These are phyloP conservation scores for Syzygium aqueum DNA, from an alignment of 345 rosid genomes.

Conservation along the genomic window DNA sequence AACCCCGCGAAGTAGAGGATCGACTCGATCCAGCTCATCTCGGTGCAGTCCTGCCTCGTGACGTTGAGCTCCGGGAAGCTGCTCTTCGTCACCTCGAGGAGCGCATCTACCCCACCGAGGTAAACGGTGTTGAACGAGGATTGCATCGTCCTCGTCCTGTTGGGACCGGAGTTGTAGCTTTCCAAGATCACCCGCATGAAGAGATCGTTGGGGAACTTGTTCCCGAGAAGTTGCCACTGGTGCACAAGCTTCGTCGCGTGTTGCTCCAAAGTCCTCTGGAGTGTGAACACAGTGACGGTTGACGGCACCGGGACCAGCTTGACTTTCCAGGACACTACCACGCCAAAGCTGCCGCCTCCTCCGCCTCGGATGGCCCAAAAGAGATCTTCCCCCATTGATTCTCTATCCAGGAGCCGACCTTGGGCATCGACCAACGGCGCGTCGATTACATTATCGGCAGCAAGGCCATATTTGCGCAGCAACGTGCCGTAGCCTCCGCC, in stretches of 20 bases:
- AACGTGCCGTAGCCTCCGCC: background rate
- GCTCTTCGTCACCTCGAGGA: slow-evolving; percentile 4
- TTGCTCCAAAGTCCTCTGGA: background rate
- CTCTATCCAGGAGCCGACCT: background rate
- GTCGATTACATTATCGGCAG: background rate
- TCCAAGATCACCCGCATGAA: background rate
- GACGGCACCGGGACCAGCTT: background rate
- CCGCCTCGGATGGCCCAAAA: background rate
- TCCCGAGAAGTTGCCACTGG: background rate
- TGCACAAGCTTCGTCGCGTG: background rate
- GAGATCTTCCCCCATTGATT: background rate
- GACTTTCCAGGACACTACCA: slow-evolving; percentile 1
- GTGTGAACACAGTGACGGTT: background rate
- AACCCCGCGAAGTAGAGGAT: slow-evolving; percentile 9
- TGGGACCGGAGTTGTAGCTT: background rate
- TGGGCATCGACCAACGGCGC: background rate
- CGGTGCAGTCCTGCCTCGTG: slow-evolving; percentile 15
- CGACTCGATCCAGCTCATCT: slow-evolving; percentile 41
- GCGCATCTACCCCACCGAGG: slow-evolving; percentile 16
- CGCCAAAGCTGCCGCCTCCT: background rate
- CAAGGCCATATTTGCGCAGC: background rate
- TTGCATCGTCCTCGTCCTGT: background rate
- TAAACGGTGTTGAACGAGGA: slow-evolving; percentile 19
- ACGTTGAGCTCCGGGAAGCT: slow-evolving; percentile 34
- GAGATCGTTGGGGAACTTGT: background rate